phyloP scores from a whole-genome alignment of 495 filamentous ascomycete genomes.

The Lasiosphaeris hirsuta region DNA sequence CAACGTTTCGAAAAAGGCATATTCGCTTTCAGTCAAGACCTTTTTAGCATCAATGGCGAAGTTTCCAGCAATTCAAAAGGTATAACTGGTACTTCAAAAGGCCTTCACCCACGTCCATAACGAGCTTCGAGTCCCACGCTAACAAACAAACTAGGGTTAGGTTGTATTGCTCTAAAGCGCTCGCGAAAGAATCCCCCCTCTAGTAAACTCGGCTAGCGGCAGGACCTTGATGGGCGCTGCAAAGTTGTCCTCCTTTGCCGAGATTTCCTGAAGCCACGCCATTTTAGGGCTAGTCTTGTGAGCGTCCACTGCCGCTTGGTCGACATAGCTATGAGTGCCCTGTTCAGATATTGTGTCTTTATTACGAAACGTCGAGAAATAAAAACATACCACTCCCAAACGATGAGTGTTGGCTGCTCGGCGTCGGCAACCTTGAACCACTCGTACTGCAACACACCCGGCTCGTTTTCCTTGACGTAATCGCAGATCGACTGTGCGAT shows the following conservation, averaged over 20 bases:
- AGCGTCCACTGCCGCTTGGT: conserved; percentile 20
- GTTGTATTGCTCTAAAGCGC: too few relatives aligned
- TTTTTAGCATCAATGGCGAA: too few relatives aligned
- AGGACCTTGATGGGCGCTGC: conserved; percentile 15
- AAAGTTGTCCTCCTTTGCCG: conserved; percentile 20
- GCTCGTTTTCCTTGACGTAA: conserved; percentile 24
- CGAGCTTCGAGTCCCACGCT: too few relatives aligned
- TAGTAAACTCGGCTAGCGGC: conserved; percentile 14
- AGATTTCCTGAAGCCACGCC: conserved; percentile 12
- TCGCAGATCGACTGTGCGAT: conserved; percentile 12
- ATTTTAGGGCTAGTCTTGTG: conserved; percentile 23
- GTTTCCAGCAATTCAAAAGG: too few relatives aligned
- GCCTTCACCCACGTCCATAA: too few relatives aligned
- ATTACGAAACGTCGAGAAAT: neutral
- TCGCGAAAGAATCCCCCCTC: too few relatives aligned
- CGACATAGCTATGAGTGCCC: conserved; percentile 14
- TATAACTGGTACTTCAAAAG: too few relatives aligned
- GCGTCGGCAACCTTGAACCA: conserved; percentile 19
- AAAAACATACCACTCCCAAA: conserved; percentile 23
- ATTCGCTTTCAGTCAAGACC: too few relatives aligned
- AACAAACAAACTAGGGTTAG: too few relatives aligned
- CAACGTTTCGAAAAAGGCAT: too few relatives aligned
- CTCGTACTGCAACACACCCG: conserved; percentile 24
- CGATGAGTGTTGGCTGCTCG: conserved; percentile 19
- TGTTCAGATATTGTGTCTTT: neutral